Conservation (phyloP, 805 yeast genomes). For the Clavispora asparagi region DNA sequence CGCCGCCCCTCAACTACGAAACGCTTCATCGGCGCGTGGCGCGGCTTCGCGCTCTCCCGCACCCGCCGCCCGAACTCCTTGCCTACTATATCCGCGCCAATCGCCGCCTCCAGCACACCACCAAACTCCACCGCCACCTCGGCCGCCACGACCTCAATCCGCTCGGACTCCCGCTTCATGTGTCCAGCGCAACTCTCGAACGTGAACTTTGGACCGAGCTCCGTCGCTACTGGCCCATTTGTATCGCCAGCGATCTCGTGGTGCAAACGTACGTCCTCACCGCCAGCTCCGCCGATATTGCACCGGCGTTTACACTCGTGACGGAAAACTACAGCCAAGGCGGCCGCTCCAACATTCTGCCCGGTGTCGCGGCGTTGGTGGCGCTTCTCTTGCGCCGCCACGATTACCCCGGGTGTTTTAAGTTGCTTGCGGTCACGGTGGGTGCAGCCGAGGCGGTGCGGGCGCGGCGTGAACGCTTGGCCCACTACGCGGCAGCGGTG, state of each 20-base stretch:
- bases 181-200: conserved; percentile 10
- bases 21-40: conserved; percentile 6
- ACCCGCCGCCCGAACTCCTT: conserved; percentile 4
- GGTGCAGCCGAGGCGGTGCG: not conserved
- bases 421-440: conserved; percentile 9
- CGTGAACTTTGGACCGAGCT: conserved; percentile 12
- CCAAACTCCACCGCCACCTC: not conserved
- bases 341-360: not conserved
- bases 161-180: conserved; percentile 8
- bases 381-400: conserved; percentile 7
- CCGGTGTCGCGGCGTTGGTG: conserved; percentile 4
- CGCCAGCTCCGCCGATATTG: conserved; percentile 1
- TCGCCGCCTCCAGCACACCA: conserved; percentile 9
- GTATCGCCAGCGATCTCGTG: conserved; percentile 5
- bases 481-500: not conserved
- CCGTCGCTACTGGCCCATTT: conserved; percentile 7
- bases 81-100: conserved; percentile 13
- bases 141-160: not conserved
- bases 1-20: conserved; percentile 13
- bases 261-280: conserved; percentile 9
- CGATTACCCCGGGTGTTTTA: conserved; percentile 13
- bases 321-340: conserved; percentile 2
- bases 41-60: conserved; percentile 2
- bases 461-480: not conserved
- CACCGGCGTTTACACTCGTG: conserved; percentile 9